Evolutionary conservation across 305 asterid genomes (phyloP).

Genomic region (Solanum hybrid): DNA sequence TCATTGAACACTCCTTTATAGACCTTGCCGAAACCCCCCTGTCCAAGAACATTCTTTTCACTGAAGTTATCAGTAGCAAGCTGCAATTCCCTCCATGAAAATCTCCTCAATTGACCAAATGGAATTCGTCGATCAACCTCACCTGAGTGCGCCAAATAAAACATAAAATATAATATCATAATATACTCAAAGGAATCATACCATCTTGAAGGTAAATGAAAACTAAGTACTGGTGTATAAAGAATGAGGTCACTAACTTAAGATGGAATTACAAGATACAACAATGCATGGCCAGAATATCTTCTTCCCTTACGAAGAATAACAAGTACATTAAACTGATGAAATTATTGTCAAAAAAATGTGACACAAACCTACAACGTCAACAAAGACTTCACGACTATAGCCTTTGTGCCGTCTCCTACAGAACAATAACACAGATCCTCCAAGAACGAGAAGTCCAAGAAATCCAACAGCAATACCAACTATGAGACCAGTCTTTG

Average conservation of each 20-base stretch:
- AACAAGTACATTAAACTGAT: neutral
- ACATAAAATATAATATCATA: neutral
- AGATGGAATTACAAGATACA: neutral
- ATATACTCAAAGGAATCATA: neutral
- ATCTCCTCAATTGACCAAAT: constrained; percentile 90
- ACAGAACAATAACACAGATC: constrained; percentile 44
- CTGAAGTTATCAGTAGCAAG: constrained; percentile 80
- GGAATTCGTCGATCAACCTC: constrained; percentile 81
- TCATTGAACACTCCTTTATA: constrained; percentile 76
- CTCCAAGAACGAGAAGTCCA: constrained; percentile 49
- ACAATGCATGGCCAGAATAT: neutral
- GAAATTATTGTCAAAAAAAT: neutral
- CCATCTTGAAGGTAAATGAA: neutral
- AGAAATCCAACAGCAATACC: constrained; percentile 53
- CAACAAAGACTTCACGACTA: constrained; percentile 66
- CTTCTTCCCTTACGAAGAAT: neutral
- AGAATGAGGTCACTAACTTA: neutral
- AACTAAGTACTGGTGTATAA: neutral
- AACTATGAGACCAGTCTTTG: constrained; percentile 45
- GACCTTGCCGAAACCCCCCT: constrained; percentile 95
- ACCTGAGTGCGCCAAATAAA: constrained; percentile 34
- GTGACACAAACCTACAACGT: constrained; percentile 74
- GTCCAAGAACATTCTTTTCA: constrained; percentile 82
- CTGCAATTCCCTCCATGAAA: constrained; percentile 89
- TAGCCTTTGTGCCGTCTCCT: constrained; percentile 44